Evolutionary conservation across 352 stramenopile genomes (phyloP), one percentile per base, ranked within the genome.

Genomic region (Phytophthora nicotianae): DNA sequence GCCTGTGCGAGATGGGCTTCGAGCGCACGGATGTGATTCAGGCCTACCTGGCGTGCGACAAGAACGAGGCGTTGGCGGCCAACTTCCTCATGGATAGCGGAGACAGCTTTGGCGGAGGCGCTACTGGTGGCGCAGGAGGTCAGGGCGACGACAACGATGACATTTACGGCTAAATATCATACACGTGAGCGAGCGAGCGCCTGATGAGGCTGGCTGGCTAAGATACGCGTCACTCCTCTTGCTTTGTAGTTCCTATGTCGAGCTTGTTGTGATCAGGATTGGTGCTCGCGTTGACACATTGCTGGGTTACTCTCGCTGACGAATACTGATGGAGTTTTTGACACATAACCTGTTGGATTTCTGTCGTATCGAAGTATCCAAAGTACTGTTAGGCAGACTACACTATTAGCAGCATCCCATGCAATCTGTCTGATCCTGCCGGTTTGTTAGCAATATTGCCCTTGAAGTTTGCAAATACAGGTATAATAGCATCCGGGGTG

Each of bases 11-110:
- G 35, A 89, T 98, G 71, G 89, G 91, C 17, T 97, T 97, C 63
- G 81, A 95, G 47, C 89, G 87, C 65, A 79, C 93, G 26, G 92
- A 98, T 67, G 96, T 93, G 17, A 91, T 98, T 56, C 96, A 99
- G 80, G 97, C 97, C 47, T 99, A 99, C 86, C 79, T 99, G 63
- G 96, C 97, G 33, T 99, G 98, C 70, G 98, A 99, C 87, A 99
- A 99, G 88, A 99, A 99, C 77, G 96, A 99, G 78, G 96, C 94
- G 46, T 83, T 99, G 67, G 97, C 98, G 14, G 98, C 98, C 21
- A 99, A 99, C 81, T 97, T 99, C 53, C 83, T 99, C 59, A 98
- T 99, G 89, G 97, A 99, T 79, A 95, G 80, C 69, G 75, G 75
- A 74, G 71, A 88, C 62, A 79, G 58, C 70, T 84, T 81, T 57